Percentiles rank a stretch among this genome's conserved stretches.
These are phyloP conservation scores for Fusarium sublunatum DNA, from an alignment of 2,329 filamentous ascomycete species.

Conservation along the genomic window DNA sequence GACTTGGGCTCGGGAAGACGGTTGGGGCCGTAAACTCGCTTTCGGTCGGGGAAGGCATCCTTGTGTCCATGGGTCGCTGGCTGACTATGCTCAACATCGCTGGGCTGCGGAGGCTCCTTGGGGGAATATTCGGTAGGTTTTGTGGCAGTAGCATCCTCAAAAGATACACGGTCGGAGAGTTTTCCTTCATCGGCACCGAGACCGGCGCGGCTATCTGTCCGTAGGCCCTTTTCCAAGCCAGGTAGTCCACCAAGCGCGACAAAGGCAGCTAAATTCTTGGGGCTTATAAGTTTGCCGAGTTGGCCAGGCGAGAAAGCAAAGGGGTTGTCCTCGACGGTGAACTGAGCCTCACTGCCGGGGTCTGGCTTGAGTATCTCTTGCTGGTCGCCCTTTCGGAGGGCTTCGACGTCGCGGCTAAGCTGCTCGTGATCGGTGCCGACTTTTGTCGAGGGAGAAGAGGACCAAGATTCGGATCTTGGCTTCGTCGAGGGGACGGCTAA, in stretches of 20 bases:
- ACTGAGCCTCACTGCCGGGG: constrained; percentile 77
- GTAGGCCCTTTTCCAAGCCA: constrained; percentile 80
- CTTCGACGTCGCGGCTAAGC: constrained; percentile 24
- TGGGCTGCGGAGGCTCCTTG: background rate
- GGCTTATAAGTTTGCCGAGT: constrained; percentile 83
- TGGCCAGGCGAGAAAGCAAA: constrained; percentile 86
- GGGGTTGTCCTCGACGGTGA: constrained; percentile 77
- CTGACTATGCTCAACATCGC: background rate
- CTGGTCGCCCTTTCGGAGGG: constrained; percentile 34
- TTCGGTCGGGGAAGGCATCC: constrained; percentile 33
- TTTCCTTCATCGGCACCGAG: constrained; percentile 78
- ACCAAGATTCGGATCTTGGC: constrained; percentile 35
- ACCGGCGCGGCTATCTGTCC: constrained; percentile 75
- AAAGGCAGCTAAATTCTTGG: constrained; percentile 84
- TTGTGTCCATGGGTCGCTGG: constrained; percentile 9
- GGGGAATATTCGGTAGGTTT: constrained; percentile 5
- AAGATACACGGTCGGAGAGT: constrained; percentile 71
- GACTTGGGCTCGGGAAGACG: constrained; percentile 70
- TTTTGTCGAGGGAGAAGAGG: constrained; percentile 32
- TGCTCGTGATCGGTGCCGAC: constrained; percentile 37
- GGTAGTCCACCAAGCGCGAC: constrained; percentile 78
- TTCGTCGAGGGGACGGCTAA: constrained; percentile 28
- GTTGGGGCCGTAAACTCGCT: constrained; percentile 54
- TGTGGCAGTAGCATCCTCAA: constrained; percentile 67
- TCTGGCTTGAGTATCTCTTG: constrained; percentile 69